A percentile compares a stretch with the other conserved stretches of the same genome.
Conservation (phyloP, 2,329 filamentous ascomycete genomes). For the Aureobasidium sp. region DNA sequence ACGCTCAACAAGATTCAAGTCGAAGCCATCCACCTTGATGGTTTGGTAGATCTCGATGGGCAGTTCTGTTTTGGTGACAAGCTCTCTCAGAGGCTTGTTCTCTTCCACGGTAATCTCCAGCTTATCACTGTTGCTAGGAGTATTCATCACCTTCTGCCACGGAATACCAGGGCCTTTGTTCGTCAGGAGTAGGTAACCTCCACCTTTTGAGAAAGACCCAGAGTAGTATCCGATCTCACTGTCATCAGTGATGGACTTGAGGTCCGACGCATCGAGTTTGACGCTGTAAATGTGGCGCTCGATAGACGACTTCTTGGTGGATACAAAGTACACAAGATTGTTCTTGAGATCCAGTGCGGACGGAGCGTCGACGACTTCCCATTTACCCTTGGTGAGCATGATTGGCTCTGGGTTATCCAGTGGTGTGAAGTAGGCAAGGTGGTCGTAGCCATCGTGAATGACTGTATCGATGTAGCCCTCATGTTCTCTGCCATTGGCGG, state of each 20-base stretch:
- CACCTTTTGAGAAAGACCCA: conserved; percentile 75
- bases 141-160: conserved; percentile 84
- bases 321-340: conserved; percentile 85
- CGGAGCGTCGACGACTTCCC: conserved; percentile 85
- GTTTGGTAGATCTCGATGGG: conserved; percentile 78
- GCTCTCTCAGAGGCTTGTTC: conserved; percentile 62
- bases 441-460: conserved; percentile 79
- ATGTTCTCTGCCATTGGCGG: conserved; percentile 57
- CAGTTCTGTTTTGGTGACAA: conserved; percentile 69
- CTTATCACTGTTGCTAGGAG: conserved; percentile 57
- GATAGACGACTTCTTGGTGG: conserved; percentile 78
- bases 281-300: conserved; percentile 91
- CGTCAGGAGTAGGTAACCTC: conserved; percentile 75
- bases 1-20: conserved; percentile 69
- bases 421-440: conserved; percentile 88
- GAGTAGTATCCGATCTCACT: conserved; percentile 69
- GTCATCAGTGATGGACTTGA: conserved; percentile 68
- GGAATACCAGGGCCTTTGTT: conserved; percentile 82
- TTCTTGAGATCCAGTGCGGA: conserved; percentile 76
- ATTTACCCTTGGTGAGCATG: conserved; percentile 79
- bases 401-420: conserved; percentile 74
- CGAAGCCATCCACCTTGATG: conserved; percentile 73
- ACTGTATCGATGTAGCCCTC: conserved; percentile 93
- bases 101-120: conserved; percentile 71
- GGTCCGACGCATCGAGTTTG: conserved; percentile 65